These are phyloP conservation scores for Castanea crenata DNA, from an alignment of 306 rosid genomes.

Conservation along the genomic window DNA sequence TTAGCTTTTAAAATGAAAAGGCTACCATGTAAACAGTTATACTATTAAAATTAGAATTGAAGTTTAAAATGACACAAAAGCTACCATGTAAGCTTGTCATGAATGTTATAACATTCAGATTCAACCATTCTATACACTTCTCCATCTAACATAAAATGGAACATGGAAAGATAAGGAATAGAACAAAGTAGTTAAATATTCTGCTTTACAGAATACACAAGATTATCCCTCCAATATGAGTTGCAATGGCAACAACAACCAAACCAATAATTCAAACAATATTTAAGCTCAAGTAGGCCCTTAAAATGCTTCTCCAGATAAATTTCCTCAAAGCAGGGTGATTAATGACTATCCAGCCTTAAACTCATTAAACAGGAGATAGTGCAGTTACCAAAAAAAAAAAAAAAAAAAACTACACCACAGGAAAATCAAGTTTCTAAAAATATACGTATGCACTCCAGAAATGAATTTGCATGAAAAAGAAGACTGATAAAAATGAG, in stretches of 20 bases:
- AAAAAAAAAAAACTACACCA: not conserved
- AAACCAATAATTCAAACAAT: not conserved
- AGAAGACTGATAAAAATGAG: not conserved
- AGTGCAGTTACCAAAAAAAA: no score
- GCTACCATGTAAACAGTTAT: no score
- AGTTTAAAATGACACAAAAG: not conserved
- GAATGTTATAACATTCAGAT: not conserved
- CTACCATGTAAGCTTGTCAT: not conserved
- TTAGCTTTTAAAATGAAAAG: not conserved
- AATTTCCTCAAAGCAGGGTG: no score
- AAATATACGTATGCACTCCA: not conserved
- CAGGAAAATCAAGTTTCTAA: not conserved
- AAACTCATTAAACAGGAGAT: no score
- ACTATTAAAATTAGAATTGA: not conserved
- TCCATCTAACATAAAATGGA: not conserved
- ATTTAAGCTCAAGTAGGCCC: not conserved
- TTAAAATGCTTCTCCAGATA: not conserved
- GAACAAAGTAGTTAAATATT: not conserved
- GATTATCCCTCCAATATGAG: not conserved
- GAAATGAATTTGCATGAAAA: not conserved
- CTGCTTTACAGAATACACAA: not conserved
- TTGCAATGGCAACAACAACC: not conserved
- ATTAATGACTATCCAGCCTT: no score
- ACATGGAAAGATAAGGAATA: not conserved
- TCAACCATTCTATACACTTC: not conserved